Evolutionary conservation across 164 flowering plant species (phyloP), one percentile per base, ranked within the genome.

Genomic region (Vitis riparia): DNA sequence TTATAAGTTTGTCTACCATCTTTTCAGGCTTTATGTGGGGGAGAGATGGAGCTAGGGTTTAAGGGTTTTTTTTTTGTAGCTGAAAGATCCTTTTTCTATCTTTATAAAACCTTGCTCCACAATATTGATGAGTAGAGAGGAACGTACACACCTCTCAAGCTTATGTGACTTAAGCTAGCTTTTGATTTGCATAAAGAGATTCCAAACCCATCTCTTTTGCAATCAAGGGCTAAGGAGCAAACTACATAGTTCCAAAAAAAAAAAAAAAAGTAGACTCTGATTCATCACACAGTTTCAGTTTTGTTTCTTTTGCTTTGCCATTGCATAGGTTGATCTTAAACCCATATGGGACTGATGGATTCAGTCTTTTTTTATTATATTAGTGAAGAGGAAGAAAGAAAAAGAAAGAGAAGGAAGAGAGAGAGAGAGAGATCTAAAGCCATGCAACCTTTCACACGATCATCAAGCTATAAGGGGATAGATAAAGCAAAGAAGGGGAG

Each of bases 371-470:
- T 53, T 53, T 53, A 53, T 53, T 53, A 14, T 53, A 53, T 53
- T 53, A 14, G 19, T 10, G 19, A 10, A 19, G 29, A 57, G 30
- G 44, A 37, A 37, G 44, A 37, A 37, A 37, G 44, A 37, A 6
- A 37, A 37, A 6, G 44, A 37, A 37, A 37, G 44, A 37, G 44
- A 6, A n/a, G 60, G 27, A 23, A 66, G 27, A 55, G 60, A 55
- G 51, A 32, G 19, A 60, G 64, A 59, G 57, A 61, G 59, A 50
- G 59, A 65, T 48, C 50, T 57, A 71, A 75, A 75, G 74, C 74
- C 74, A 75, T 75, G 74, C 68, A 71, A 67, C 78, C 78, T 75
- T 75, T 71, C 74, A 75, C 64, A 61, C 74, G 59, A 66, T 67
- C 53, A 63, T 63, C 19, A n/a, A 37, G 44, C 10, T 11, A n/a